Conservation (phyloP, 2,329 filamentous ascomycete genomes). For the Ophiostoma fasciatum region DNA sequence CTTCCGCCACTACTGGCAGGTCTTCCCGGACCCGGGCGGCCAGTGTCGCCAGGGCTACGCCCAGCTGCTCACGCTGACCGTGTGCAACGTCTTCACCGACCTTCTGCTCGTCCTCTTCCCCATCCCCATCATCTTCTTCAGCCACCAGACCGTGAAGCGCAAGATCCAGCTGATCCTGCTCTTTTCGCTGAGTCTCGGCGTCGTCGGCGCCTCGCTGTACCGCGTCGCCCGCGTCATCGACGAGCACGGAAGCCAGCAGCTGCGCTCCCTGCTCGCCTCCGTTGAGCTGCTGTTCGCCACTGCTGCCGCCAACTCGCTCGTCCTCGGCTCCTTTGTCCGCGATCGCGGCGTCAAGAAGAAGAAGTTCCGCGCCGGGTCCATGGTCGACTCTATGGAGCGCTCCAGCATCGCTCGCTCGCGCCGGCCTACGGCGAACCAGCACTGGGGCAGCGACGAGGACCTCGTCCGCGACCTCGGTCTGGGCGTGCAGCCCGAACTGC, state of each 20-base stretch:
- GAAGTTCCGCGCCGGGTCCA: constrained; percentile 57
- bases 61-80: constrained; percentile 81
- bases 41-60: constrained; percentile 75
- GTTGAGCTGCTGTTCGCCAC: constrained; percentile 83
- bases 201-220: constrained; percentile 67
- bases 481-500: constrained; percentile 40
- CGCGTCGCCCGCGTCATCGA: constrained; percentile 66
- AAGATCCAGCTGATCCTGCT: constrained; percentile 68
- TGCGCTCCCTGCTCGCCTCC: constrained; percentile 76
- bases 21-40: constrained; percentile 71
- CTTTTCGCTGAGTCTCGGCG: constrained; percentile 70
- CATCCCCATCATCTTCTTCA: constrained; percentile 71
- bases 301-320: constrained; percentile 72
- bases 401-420: constrained; percentile 21
- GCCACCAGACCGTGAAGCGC: constrained; percentile 58
- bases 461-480: constrained; percentile 69
- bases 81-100: constrained; percentile 78
- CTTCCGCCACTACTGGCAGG: constrained; percentile 62
- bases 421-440: constrained; percentile 40
- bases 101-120: constrained; percentile 77
- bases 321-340: constrained; percentile 82
- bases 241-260: constrained; percentile 61
- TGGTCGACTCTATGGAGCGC: constrained; percentile 47
- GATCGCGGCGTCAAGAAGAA: constrained; percentile 82
- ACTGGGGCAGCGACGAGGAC: constrained; percentile 86